A percentile compares a stretch with the other conserved stretches of the same genome.
phyloP scores from a whole-genome alignment of 2,329 filamentous ascomycete genomes.

The Domatiomyces catenatus region DNA sequence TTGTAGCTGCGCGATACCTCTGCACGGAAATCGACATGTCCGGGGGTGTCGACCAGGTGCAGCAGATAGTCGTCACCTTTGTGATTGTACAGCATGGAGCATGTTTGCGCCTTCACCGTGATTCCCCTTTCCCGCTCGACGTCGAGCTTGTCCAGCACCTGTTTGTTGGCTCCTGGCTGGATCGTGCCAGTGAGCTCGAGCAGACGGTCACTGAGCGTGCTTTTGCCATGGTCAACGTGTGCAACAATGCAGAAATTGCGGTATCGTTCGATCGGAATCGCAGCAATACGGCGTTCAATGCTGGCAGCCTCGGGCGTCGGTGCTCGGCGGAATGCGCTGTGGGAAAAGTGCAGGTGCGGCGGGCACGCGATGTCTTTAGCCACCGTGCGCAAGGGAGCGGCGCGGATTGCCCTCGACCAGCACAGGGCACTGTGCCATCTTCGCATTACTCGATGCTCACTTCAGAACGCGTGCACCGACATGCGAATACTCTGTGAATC shows the following conservation, averaged over 20 bases:
- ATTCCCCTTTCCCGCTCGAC: constrained; percentile 93
- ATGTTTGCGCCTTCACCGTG: constrained; percentile 97
- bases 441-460: constrained; percentile 19
- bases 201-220: constrained; percentile 79
- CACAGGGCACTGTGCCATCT: neutral
- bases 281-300: constrained; percentile 41
- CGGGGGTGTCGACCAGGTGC: constrained; percentile 90
- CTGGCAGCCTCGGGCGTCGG: constrained; percentile 23
- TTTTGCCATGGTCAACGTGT: constrained; percentile 98
- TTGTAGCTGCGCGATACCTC: constrained; percentile 94
- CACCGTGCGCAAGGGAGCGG: constrained; percentile 6
- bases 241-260: constrained; percentile 98
- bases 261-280: constrained; percentile 38
- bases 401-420: neutral
- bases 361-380: constrained; percentile 12
- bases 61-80: constrained; percentile 77
- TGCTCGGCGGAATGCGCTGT: constrained; percentile 15
- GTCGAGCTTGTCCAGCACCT: constrained; percentile 92
- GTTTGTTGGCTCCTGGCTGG: constrained; percentile 69
- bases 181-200: constrained; percentile 93
- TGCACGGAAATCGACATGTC: constrained; percentile 93
- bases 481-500: neutral
- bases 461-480: neutral
- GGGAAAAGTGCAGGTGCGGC: constrained; percentile 19
- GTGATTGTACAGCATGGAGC: constrained; percentile 89